Evolutionary conservation across 2,329 filamentous ascomycete species (phyloP).

Genomic region (Diplocarpon rosae): DNA sequence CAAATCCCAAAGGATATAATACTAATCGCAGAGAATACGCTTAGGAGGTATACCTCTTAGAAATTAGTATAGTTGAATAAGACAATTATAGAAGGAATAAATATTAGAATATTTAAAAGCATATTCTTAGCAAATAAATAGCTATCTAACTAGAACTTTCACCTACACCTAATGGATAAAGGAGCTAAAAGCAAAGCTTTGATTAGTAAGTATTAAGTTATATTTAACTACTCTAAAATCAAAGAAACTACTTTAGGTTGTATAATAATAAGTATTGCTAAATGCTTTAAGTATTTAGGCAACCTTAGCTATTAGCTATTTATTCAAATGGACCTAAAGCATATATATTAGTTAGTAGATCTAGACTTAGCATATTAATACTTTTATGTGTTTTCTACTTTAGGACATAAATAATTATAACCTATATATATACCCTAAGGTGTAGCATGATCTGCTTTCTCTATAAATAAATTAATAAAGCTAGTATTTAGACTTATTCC

Average conservation of each 20-base stretch:
- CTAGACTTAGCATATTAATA: background rate
- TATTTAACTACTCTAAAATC: background rate
- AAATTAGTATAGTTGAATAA: too few relatives aligned
- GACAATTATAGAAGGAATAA: too few relatives aligned
- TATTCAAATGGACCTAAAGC: background rate
- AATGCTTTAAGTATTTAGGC: background rate
- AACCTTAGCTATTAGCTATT: background rate
- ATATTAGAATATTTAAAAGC: background rate
- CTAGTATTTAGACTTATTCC: too few relatives aligned
- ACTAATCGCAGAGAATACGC: too few relatives aligned
- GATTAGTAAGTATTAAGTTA: background rate
- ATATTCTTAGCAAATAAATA: background rate
- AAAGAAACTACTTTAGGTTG: background rate
- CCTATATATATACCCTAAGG: background rate
- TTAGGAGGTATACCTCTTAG: too few relatives aligned
- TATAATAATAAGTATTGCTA: background rate
- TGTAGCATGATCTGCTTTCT: background rate
- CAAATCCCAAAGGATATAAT: too few relatives aligned
- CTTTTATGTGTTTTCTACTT: background rate
- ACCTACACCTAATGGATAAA: background rate
- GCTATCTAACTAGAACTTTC: background rate
- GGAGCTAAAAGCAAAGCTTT: background rate
- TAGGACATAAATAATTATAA: background rate
- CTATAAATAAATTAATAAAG: background rate
- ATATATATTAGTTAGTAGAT: background rate